These are phyloP conservation scores for Moesziomyces globuligerus DNA, from an alignment of 1,284 basidiomycete genomes.

Conservation along the genomic window DNA sequence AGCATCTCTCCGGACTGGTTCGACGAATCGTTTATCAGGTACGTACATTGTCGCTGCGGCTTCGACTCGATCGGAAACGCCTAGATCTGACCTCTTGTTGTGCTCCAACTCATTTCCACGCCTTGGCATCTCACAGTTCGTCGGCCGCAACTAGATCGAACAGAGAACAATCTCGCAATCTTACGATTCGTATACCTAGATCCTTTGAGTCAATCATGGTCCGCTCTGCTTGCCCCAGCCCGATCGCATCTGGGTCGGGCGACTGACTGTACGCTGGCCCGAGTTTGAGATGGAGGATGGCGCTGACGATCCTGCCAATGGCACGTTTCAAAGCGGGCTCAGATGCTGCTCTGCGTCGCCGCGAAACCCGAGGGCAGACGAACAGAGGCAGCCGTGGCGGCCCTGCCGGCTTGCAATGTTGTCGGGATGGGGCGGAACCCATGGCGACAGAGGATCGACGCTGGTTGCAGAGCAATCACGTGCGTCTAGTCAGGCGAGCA, in stretches of 20 bases:
- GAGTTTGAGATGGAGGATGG: no score
- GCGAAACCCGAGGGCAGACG: no score
- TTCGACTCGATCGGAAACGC: not conserved
- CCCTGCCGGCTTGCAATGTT: not conserved
- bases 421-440: not conserved
- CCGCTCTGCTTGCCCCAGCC: not conserved
- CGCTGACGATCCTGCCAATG: no score
- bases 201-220: constrained; percentile 2
- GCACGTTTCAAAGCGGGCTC: no score
- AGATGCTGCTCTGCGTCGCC: no score
- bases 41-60: not conserved
- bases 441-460: not conserved
- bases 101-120: not conserved
- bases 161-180: not conserved
- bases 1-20: constrained; percentile 86
- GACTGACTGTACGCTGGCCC: no score
- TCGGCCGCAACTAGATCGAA: constrained; percentile 53
- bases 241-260: no score
- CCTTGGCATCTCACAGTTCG: constrained; percentile 21
- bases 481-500: constrained; percentile 6
- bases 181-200: not conserved
- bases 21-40: constrained; percentile 84
- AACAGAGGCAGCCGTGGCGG: no score
- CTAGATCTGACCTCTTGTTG: not conserved
- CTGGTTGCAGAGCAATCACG: not conserved